Evolutionary conservation across 1,284 basidiomycete genomes (phyloP).

Genomic region (Leccinum angustisporum): DNA sequence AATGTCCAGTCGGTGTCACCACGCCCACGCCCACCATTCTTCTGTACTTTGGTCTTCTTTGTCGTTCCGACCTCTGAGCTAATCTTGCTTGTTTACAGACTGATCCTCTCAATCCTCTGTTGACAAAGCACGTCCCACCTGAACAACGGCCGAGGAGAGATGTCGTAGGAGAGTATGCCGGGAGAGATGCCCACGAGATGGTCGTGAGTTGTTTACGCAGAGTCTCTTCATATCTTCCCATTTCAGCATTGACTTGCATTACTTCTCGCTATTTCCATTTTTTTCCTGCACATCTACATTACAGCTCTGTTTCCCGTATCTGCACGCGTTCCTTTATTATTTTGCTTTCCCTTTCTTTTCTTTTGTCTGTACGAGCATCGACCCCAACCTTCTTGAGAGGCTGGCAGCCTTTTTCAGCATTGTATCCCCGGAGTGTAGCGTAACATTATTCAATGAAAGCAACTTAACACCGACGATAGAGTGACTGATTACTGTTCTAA

Average conservation of each 20-base stretch:
- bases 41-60: slow-evolving; percentile 2
- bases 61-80: not conserved
- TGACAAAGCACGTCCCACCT: slow-evolving; percentile 79
- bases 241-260: slow-evolving; percentile 7
- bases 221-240: slow-evolving; percentile 11
- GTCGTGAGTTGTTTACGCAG: slow-evolving; percentile 55
- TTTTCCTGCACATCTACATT: slow-evolving; percentile 16
- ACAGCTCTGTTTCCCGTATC: slow-evolving; percentile 25
- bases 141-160: slow-evolving; percentile 73
- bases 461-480: not conserved
- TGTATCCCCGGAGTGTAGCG: slow-evolving; percentile 26
- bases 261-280: slow-evolving; percentile 7
- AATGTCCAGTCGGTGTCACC: slow-evolving; percentile 8
- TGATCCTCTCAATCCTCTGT: slow-evolving; percentile 73
- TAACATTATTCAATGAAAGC: slow-evolving; percentile 22
- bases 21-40: slow-evolving; percentile 1
- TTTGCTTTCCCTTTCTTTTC: slow-evolving; percentile 26
- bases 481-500: slow-evolving; percentile 15
- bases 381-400: slow-evolving; percentile 5
- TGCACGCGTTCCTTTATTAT: slow-evolving; percentile 24
- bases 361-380: slow-evolving; percentile 23
- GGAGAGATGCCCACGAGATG: slow-evolving; percentile 68
- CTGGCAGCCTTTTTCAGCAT: slow-evolving; percentile 18
- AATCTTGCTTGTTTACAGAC: slow-evolving; percentile 54
- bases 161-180: slow-evolving; percentile 68